A percentile compares a stretch with the other conserved stretches of the same genome.
Conservation (phyloP, 805 yeast species). For the Sugiyamaella floridensis region DNA sequence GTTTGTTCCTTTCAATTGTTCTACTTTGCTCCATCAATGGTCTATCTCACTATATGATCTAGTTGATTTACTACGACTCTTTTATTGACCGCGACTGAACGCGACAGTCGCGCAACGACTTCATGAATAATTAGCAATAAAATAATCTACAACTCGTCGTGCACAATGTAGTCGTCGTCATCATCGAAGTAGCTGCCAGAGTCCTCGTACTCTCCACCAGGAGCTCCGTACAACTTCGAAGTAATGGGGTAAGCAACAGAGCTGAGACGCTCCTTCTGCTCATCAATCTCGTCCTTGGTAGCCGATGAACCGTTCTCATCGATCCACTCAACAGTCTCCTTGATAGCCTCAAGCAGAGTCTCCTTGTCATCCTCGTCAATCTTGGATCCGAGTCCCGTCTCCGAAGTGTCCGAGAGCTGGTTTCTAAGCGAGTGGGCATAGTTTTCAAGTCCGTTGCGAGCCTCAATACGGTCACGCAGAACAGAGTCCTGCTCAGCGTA, state of each 20-base stretch:
- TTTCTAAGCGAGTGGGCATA: constrained; percentile 78
- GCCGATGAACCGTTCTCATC: constrained; percentile 85
- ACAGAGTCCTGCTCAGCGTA: constrained; percentile 86
- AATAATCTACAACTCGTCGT: constrained; percentile 47
- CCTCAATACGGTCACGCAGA: constrained; percentile 76
- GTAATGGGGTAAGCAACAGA: constrained; percentile 88
- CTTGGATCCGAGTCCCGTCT: constrained; percentile 63
- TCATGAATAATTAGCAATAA: not conserved
- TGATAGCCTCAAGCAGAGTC: constrained; percentile 75
- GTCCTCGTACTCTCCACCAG: constrained; percentile 36
- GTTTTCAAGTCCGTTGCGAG: constrained; percentile 82
- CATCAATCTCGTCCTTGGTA: constrained; percentile 86
- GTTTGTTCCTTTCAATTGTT: no score
- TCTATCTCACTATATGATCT: not conserved
- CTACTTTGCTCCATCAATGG: not conserved
- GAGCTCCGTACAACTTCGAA: constrained; percentile 63
- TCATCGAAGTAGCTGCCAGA: constrained; percentile 43
- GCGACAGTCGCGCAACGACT: constrained; percentile 1
- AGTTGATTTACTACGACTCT: not conserved
- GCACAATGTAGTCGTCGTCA: constrained; percentile 54
- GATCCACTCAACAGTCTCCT: constrained; percentile 81
- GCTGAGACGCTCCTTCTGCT: constrained; percentile 76
- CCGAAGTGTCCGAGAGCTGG: constrained; percentile 47
- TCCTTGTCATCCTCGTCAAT: constrained; percentile 88
- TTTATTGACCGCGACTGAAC: not conserved